phyloP scores from a whole-genome alignment of 805 yeast genomes.

The Cyberlindnera mycetangii region DNA sequence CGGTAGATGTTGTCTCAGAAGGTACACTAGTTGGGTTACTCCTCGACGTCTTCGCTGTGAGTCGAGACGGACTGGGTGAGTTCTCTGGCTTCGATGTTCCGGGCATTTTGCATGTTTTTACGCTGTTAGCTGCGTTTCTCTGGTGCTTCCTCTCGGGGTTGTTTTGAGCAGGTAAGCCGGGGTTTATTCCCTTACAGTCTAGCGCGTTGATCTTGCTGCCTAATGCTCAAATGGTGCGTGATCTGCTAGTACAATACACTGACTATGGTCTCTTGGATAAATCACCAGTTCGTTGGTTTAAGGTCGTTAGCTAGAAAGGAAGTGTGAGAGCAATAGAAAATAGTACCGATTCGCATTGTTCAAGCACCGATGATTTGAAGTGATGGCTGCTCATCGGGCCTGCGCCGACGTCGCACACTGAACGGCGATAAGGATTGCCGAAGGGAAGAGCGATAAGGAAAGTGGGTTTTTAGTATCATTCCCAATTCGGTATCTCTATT shows the following conservation, averaged over 20 bases:
- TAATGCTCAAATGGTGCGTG: too few species aligned
- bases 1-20: not conserved
- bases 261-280: too few species aligned
- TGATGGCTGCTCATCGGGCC: not conserved
- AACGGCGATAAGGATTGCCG: not conserved
- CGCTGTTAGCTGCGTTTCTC: not conserved
- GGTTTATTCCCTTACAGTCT: too few species aligned
- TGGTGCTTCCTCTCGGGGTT: not conserved
- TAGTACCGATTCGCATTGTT: too few species aligned
- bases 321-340: too few species aligned
- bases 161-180: too few species aligned
- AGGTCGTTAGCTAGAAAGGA: too few species aligned
- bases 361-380: not conserved
- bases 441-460: slow-evolving; percentile 6
- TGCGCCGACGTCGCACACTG: not conserved
- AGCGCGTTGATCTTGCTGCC: too few species aligned
- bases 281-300: too few species aligned
- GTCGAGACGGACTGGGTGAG: slow-evolving; percentile 1
- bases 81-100: not conserved
- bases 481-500: slow-evolving; percentile 6
- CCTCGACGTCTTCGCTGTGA: not conserved
- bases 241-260: too few species aligned
- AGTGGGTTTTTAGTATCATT: not conserved
- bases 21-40: not conserved
- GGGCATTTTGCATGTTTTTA: not conserved